Base-by-base conservation (phyloP, 2,329 filamentous ascomycete species). In the Thelonectria discophora region DNA sequence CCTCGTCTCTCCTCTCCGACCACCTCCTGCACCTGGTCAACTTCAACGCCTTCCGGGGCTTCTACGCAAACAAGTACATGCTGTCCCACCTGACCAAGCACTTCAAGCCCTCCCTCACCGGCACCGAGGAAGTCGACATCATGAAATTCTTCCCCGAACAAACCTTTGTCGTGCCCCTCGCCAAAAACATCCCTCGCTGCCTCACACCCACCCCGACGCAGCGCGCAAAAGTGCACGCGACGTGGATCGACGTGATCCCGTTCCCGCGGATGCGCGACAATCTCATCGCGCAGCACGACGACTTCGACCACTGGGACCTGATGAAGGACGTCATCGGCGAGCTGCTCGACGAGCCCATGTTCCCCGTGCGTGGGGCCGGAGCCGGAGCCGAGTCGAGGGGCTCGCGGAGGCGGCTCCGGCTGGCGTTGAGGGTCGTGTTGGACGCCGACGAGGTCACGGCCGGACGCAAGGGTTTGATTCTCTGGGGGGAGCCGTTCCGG, bases 211-310 rank as follows among this genome's bases (percentile, higher is more conserved):
- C 79, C 5, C 32, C 45, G 20, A 73, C 80, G 49, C 79, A 82
- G 60, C 75, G 74, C 53, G 76, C 70, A 13, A 68, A 75, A 12
- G 72, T 70, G 24, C 79, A 81, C 62, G 69, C 66, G 34, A 71
- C 74, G 61, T 81, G 79, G 79, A 77, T 82, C 62, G 78, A 81
- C 67, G 18, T 78, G 21, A 73, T 79, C 45, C 79, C 80, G 2
- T 73, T 59, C 60, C 75, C 79, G n/a, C 68, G 67, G 54, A 72
- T 64, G 65, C 71, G 80, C 42, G 79, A 82, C 67, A 70, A 72
- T 59, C 65, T 81, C 52, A 80, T 81, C 63, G 73, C 43, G 5
- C 73, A 72, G 37, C 60, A 69, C 15, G 73, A 72, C 52, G 73
- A 67, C 20, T 81, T 79, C 56, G 75, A 80, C 65, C 76, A 79